Evolutionary conservation across 2,329 filamentous ascomycete species (phyloP).

Genomic region (Pseudocercospora ulei): DNA sequence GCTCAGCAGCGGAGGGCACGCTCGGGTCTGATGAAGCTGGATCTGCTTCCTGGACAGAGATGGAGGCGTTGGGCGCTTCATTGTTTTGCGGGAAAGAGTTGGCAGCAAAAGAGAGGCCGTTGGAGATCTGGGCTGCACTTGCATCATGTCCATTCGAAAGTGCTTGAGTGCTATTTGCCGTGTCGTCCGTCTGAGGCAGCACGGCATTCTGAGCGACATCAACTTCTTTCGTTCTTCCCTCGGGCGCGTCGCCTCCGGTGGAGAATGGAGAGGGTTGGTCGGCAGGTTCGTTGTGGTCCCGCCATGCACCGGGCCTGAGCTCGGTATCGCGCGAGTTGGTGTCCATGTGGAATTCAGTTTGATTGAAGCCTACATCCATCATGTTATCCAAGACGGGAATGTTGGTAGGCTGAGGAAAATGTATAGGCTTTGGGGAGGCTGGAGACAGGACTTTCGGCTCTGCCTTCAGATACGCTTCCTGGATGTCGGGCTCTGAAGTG

Average conservation of each 20-base stretch:
- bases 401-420: slow-evolving; percentile 57
- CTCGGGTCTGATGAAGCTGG: slow-evolving; percentile 16
- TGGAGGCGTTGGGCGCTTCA: slow-evolving; percentile 13
- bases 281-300: slow-evolving; percentile 27
- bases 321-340: slow-evolving; percentile 32
- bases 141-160: slow-evolving; percentile 17
- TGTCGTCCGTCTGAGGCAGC: slow-evolving; percentile 3
- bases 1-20: slow-evolving; percentile 10
- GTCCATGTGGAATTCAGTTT: slow-evolving; percentile 51
- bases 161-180: slow-evolving; percentile 24
- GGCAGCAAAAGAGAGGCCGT: slow-evolving; percentile 21
- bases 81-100: slow-evolving; percentile 15
- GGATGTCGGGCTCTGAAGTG: slow-evolving; percentile 23
- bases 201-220: slow-evolving; percentile 5
- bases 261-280: slow-evolving; percentile 20
- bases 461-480: slow-evolving; percentile 53
- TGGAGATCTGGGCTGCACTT: slow-evolving; percentile 18
- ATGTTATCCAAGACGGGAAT: slow-evolving; percentile 62
- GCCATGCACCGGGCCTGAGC: slow-evolving; percentile 31
- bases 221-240: slow-evolving; percentile 7
- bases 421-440: slow-evolving; percentile 60
- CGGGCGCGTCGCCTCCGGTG: slow-evolving; percentile 19
- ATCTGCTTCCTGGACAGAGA: slow-evolving; percentile 14
- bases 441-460: slow-evolving; percentile 52
- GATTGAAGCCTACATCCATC: slow-evolving; percentile 62